Percentiles rank a stretch among this genome's conserved stretches.
Conservation (phyloP, 2,329 filamentous ascomycete species). For the Didymella arachidicola region DNA sequence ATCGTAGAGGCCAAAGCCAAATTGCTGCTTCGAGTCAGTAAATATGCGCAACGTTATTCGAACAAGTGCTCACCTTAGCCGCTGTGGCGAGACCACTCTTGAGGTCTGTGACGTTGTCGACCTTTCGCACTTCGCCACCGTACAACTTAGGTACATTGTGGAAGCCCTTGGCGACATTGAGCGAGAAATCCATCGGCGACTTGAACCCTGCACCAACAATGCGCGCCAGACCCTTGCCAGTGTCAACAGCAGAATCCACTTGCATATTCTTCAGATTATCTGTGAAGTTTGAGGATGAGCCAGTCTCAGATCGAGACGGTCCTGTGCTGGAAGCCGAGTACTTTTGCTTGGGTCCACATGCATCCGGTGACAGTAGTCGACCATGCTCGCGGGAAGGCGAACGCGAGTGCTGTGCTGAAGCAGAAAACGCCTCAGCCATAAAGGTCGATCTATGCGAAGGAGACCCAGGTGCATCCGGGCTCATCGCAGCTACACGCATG, state of each 20-base stretch:
- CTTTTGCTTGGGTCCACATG: slow-evolving; percentile 23
- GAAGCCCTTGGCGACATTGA: slow-evolving; percentile 84
- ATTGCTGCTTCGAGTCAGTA: slow-evolving; percentile 59
- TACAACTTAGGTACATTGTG: slow-evolving; percentile 87
- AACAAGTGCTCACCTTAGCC: slow-evolving; percentile 61
- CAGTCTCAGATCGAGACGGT: slow-evolving; percentile 22
- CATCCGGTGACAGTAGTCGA: slow-evolving; percentile 13
- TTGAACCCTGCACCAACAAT: slow-evolving; percentile 79
- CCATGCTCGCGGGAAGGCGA: slow-evolving; percentile 37
- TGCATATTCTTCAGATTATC: slow-evolving; percentile 33
- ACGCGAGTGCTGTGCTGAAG: slow-evolving; percentile 40
- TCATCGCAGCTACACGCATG: slow-evolving; percentile 16
- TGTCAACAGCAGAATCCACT: slow-evolving; percentile 67
- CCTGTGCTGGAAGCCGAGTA: slow-evolving; percentile 32
- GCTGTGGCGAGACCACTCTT: slow-evolving; percentile 79
- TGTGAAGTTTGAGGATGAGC: slow-evolving; percentile 31
- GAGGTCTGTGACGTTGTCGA: slow-evolving; percentile 79
- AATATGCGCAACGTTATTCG: neutral
- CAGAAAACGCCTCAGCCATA: slow-evolving; percentile 45
- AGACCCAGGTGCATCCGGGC: slow-evolving; percentile 29
- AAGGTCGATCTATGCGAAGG: slow-evolving; percentile 38
- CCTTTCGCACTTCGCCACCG: slow-evolving; percentile 80
- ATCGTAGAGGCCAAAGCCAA: slow-evolving; percentile 80
- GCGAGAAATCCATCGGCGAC: slow-evolving; percentile 83
- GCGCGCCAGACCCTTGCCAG: slow-evolving; percentile 72